phyloP scores from a whole-genome alignment of 345 rosid species.

The Salix suchowensis region DNA sequence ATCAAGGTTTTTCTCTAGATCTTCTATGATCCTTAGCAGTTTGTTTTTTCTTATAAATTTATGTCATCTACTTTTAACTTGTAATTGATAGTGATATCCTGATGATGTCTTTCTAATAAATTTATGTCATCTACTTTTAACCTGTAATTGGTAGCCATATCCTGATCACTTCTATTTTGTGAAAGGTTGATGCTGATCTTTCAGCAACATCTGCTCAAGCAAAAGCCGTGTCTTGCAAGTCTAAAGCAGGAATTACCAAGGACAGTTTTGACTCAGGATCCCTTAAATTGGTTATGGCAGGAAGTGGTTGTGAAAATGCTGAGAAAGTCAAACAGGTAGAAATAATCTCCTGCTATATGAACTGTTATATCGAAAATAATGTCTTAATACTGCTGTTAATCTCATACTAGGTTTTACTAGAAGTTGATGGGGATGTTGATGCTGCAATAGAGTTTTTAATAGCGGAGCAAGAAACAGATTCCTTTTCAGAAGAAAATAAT shows the following conservation, averaged over 20 bases:
- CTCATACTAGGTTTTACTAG: constrained; percentile 53
- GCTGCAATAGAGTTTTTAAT: constrained; percentile 76
- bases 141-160: constrained; percentile 16
- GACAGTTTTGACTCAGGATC: constrained; percentile 39
- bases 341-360: background rate
- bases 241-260: constrained; percentile 33
- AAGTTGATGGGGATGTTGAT: constrained; percentile 75
- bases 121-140: constrained; percentile 5
- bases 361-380: background rate
- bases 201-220: constrained; percentile 65
- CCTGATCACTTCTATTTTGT: constrained; percentile 53
- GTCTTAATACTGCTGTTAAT: background rate
- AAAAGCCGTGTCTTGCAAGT: constrained; percentile 46
- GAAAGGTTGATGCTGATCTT: constrained; percentile 86
- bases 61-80: background rate
- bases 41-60: constrained; percentile 1
- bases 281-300: constrained; percentile 71
- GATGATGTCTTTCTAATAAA: constrained; percentile 12
- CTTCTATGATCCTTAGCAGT: background rate
- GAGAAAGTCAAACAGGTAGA: constrained; percentile 72
- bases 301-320: constrained; percentile 63
- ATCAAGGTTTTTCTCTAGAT: constrained; percentile 51
- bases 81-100: constrained; percentile 29
- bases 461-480: constrained; percentile 56
- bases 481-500: constrained; percentile 29